Percentiles rank a stretch among this genome's conserved stretches.
Evolutionary conservation across 331 rosid genomes (phyloP).

Genomic region (Malus hybrid): DNA sequence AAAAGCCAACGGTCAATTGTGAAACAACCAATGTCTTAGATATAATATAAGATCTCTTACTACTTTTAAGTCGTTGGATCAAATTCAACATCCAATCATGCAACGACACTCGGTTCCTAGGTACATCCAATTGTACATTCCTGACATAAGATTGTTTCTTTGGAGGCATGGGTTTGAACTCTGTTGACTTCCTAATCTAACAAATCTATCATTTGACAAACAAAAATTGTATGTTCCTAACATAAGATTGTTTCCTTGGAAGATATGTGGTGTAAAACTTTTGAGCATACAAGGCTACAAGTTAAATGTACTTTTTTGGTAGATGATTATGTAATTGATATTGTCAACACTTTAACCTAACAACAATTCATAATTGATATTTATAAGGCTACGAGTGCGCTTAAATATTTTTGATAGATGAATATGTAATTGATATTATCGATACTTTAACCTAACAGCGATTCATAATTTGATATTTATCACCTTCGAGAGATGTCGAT

Average conservation of each 20-base stretch:
- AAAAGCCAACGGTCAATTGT: neutral
- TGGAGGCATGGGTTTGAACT: no score
- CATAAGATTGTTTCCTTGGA: neutral
- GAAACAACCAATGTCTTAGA: neutral
- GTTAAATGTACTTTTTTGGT: no score
- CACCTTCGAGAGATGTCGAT: neutral
- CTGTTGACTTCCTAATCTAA: no score
- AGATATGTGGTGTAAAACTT: neutral
- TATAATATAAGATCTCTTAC: no score
- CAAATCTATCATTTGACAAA: no score
- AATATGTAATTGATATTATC: neutral
- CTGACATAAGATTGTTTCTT: no score
- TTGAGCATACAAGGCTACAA: neutral
- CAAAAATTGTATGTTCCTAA: neutral
- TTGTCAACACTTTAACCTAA: no score
- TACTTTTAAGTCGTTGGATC: neutral
- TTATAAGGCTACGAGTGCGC: neutral
- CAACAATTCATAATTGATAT: no score
- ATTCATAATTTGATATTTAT: no score
- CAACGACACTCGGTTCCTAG: neutral
- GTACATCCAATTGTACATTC: neutral
- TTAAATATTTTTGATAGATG: no score
- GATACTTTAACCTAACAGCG: neutral
- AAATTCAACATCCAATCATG: neutral
- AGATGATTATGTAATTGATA: no score